Evolutionary conservation across 495 filamentous ascomycete species (phyloP), one percentile per base, ranked within the genome.

Genomic region (Trichoderma asperelloides): DNA sequence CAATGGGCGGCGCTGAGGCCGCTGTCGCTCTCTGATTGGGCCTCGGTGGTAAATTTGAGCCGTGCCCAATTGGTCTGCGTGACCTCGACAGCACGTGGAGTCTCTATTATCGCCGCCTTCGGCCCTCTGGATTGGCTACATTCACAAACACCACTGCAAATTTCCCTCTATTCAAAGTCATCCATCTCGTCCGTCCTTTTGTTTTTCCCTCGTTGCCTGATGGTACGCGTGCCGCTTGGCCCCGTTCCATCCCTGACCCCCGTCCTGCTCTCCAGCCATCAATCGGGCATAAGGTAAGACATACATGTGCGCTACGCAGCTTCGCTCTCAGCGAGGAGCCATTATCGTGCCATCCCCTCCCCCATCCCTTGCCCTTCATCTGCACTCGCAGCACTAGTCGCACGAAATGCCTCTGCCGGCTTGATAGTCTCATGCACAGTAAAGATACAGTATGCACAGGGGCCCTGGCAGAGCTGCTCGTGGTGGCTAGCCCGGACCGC

Each of bases 81-180:
- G 55, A 60, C 55, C 55, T 60, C 25, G 55, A 28, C 55, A 18
- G 55, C 55, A 60, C 55, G 55, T 60, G 55, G 55, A 60, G 55
- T 60, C 55, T 27, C 12, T 11, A 30, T 21, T 27, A 9, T 60
- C 25, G 55, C 55, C 23, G 27, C 43, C 43, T 12, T 47, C 15
- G n/a, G 13, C 13, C n/a, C 15, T 30, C 27, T 60, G 25, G 55
- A 60, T 60, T 60, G 55, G 55, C 55, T 60, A 25, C 55, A 13
- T 1, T 4, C 27, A 21, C 23, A 16, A 18, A 25, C 27, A n/a
- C 15, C 18, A 47, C 3, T 3, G 43, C 4, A 0, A n/a, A 47
- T 47, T 47, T 47, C 43, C 18, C 18, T n/a, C 16, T 4, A n/a
- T 27, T 30, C 23, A 13, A 23, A 25, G 12, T 25, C 55, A 7